Percentiles rank a stretch among this genome's conserved stretches.
phyloP scores from a whole-genome alignment of 495 filamentous ascomycete genomes.

The Xylaria castorea region DNA sequence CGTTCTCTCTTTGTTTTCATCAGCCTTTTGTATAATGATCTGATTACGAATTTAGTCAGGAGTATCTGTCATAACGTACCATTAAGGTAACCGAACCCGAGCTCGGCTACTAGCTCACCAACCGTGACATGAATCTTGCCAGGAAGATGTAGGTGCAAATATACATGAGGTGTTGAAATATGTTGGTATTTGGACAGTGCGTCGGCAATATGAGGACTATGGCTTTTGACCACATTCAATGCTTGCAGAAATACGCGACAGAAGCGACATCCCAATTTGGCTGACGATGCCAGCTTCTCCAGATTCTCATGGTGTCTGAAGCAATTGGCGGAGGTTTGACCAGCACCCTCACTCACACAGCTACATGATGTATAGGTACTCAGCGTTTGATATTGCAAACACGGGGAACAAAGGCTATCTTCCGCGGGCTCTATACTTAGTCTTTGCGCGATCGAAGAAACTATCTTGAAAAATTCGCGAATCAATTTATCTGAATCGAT shows the following conservation, averaged over 20 bases:
- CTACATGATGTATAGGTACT: not conserved
- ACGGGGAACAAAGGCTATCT: not conserved
- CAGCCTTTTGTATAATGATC: not conserved
- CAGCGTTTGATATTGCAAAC: not conserved
- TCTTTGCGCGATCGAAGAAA: not conserved
- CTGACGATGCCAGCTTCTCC: not conserved
- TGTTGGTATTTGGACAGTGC: not conserved
- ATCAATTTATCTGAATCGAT: not conserved
- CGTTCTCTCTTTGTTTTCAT: not conserved
- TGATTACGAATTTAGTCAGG: not conserved
- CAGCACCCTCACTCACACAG: not conserved
- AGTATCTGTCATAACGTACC: not conserved
- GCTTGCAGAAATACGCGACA: not conserved
- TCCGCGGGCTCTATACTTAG: not conserved
- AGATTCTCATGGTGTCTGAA: constrained; percentile 1
- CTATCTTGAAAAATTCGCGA: not conserved
- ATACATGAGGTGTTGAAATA: not conserved
- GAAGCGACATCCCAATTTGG: not conserved
- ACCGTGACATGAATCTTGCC: not conserved
- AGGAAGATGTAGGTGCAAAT: not conserved
- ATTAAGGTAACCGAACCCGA: not conserved
- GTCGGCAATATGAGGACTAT: not conserved
- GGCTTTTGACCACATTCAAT: constrained; percentile 6
- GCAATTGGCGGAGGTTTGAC: not conserved
- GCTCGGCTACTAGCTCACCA: not conserved